These are phyloP conservation scores for Lactifluus subvellereus DNA, from an alignment of 768 basidiomycete genomes.

Conservation along the genomic window DNA sequence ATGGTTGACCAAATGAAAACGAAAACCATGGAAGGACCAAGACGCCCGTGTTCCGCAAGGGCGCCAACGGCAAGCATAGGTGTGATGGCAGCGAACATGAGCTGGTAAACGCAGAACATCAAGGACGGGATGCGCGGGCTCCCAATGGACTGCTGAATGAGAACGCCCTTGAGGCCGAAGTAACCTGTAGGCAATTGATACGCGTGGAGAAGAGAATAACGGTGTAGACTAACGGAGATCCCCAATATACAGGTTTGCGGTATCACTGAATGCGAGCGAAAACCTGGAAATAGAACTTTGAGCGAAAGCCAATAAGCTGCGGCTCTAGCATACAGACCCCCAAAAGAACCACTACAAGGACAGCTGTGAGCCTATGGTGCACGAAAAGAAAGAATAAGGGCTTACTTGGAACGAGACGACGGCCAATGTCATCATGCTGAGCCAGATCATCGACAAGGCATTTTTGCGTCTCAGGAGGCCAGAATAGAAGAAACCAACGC, in stretches of 20 bases:
- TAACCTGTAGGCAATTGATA: constrained; percentile 46
- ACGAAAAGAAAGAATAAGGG: background rate
- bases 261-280: constrained; percentile 85
- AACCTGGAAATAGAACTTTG: constrained; percentile 34
- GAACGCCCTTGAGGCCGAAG: constrained; percentile 77
- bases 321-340: constrained; percentile 41
- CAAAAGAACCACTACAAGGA: constrained; percentile 88
- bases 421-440: constrained; percentile 68
- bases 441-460: constrained; percentile 84
- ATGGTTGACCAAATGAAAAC: constrained; percentile 84
- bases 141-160: constrained; percentile 69
- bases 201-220: background rate
- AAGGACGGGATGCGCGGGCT: constrained; percentile 64
- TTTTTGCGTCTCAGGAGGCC: constrained; percentile 91
- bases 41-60: constrained; percentile 80
- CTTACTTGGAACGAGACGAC: constrained; percentile 78
- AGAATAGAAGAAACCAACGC: constrained; percentile 83
- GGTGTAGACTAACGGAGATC: constrained; percentile 55
- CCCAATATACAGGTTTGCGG: constrained; percentile 72
- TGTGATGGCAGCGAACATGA: constrained; percentile 89
- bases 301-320: background rate
- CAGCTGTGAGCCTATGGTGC: constrained; percentile 8
- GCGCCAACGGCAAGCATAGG: constrained; percentile 90
- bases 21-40: constrained; percentile 85
- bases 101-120: constrained; percentile 79